Percentiles rank a stretch among this genome's conserved stretches.
Evolutionary conservation across 2,329 filamentous ascomycete species (phyloP).

Genomic region (Pestalotiopsis sp.): DNA sequence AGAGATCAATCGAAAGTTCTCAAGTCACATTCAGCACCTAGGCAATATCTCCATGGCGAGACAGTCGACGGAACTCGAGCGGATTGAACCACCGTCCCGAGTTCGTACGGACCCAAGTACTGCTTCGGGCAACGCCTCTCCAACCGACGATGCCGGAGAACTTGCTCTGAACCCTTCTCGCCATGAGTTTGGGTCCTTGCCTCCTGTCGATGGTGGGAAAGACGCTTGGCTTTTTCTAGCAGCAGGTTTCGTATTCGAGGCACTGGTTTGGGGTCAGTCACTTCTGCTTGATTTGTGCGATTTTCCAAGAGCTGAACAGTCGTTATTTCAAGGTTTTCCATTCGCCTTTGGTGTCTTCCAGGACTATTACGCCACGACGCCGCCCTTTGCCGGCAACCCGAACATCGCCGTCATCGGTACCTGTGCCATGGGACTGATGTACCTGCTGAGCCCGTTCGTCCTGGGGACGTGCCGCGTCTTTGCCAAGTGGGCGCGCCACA

Average conservation of each 20-base stretch:
- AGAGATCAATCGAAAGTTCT: neutral
- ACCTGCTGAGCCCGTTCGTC: constrained; percentile 53
- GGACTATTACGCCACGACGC: constrained; percentile 65
- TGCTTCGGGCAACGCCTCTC: neutral
- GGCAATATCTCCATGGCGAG: neutral
- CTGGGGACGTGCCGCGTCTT: constrained; percentile 49
- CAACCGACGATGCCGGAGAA: neutral
- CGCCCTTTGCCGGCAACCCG: constrained; percentile 56
- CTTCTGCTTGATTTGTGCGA: neutral
- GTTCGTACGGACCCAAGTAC: neutral
- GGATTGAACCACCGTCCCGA: neutral
- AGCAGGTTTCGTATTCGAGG: constrained; percentile 55
- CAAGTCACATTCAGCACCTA: neutral
- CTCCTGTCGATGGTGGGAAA: constrained; percentile 33
- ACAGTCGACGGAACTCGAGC: neutral
- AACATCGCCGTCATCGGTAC: constrained; percentile 68
- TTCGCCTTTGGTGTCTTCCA: constrained; percentile 74
- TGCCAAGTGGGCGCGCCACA: constrained; percentile 43
- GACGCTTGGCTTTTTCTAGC: constrained; percentile 45
- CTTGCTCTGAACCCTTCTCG: constrained; percentile 1
- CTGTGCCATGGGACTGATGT: constrained; percentile 63
- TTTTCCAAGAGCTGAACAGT: no score
- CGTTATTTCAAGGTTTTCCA: constrained; percentile 57
- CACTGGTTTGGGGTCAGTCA: constrained; percentile 53
- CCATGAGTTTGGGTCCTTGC: constrained; percentile 17